These are phyloP conservation scores for Syzygium syzygioides DNA, from an alignment of 441 rosid species.

Conservation along the genomic window DNA sequence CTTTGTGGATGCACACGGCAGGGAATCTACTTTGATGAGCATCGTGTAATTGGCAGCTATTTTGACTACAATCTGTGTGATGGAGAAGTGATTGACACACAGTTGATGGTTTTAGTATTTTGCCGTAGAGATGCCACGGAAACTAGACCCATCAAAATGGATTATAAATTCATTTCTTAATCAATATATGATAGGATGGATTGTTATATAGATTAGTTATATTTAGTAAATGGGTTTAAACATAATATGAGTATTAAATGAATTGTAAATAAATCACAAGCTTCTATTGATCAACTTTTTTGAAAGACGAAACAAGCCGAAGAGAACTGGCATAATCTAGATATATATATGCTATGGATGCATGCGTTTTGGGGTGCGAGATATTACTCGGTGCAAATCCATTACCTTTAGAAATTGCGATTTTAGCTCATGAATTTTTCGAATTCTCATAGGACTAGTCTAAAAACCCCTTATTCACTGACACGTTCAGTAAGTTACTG, in stretches of 20 bases:
- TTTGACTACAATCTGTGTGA: not conserved
- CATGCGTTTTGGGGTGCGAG: too few species aligned
- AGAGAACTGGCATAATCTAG: not conserved
- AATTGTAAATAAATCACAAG: too few species aligned
- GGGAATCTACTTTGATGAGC: not conserved
- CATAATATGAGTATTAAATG: too few species aligned
- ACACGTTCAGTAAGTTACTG: not conserved
- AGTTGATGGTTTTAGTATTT: not conserved
- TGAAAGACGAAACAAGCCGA: not conserved
- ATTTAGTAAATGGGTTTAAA: too few species aligned
- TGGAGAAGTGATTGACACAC: not conserved
- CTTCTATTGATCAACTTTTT: not conserved
- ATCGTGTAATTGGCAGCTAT: fast-evolving
- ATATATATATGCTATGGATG: too few species aligned
- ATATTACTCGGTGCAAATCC: too few species aligned
- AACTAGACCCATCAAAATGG: too few species aligned
- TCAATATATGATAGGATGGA: too few species aligned
- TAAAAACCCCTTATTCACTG: not conserved
- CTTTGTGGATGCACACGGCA: not conserved
- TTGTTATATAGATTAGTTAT: too few species aligned
- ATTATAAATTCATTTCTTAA: too few species aligned
- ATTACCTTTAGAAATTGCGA: too few species aligned
- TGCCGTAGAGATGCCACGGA: not conserved
- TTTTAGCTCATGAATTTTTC: too few species aligned
- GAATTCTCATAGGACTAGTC: not conserved